phyloP scores from a whole-genome alignment of 1,284 basidiomycete genomes.

The Rhodotorula sp. region DNA sequence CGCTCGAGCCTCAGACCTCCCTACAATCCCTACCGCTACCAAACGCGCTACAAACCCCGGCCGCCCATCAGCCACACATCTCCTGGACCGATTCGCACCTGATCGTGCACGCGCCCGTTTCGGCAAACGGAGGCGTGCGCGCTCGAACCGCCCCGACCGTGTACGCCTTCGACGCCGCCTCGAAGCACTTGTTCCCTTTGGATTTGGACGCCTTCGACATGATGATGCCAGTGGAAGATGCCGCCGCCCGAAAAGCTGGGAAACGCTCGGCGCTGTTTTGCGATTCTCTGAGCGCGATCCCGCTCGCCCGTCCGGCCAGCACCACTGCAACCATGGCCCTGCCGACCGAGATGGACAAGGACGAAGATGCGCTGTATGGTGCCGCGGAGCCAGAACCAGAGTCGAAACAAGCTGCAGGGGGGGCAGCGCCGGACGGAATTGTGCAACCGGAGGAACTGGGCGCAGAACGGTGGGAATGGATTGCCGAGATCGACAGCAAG shows the following conservation, averaged over 20 bases:
- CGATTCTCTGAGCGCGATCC: not conserved
- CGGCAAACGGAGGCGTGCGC: not conserved
- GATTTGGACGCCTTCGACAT: not conserved
- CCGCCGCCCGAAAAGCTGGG: not conserved
- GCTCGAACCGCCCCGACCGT: constrained; percentile 2
- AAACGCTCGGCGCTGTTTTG: constrained; percentile 5
- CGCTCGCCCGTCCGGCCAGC: constrained; percentile 6
- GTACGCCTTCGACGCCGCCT: not conserved
- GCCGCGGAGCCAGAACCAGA: not conserved
- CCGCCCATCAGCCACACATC: constrained; percentile 1
- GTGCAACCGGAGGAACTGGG: not conserved
- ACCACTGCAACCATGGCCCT: not conserved
- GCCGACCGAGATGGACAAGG: constrained; percentile 15
- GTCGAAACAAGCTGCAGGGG: not conserved
- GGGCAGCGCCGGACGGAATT: not conserved
- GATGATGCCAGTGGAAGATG: not conserved
- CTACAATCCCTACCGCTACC: not conserved
- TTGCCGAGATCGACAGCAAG: constrained; percentile 9
- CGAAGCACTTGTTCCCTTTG: not conserved
- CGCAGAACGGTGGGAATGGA: constrained; percentile 10
- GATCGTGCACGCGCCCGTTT: constrained; percentile 3
- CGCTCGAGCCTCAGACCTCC: not conserved
- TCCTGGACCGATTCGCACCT: not conserved
- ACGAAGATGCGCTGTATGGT: constrained; percentile 36
- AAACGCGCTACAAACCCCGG: not conserved